phyloP scores from a whole-genome alignment of 441 rosid species.

The Pelargonium myrrhifolium region DNA sequence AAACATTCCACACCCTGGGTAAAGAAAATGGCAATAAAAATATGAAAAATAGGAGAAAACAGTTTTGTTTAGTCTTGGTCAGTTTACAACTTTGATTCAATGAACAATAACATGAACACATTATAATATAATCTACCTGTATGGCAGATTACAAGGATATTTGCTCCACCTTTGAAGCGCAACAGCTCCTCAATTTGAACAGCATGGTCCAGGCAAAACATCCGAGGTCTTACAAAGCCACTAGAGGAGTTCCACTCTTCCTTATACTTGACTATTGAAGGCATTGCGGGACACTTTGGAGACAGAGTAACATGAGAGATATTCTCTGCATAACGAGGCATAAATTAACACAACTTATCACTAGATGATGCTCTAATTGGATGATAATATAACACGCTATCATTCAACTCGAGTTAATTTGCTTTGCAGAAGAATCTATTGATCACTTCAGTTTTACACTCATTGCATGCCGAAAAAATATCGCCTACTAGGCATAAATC shows the following conservation, averaged over 20 bases:
- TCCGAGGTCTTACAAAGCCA: constrained; percentile 64
- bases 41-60: not conserved
- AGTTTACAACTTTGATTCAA: not conserved
- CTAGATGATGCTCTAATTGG: constrained; percentile 15
- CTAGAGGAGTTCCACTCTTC: constrained; percentile 49
- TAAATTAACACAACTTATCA: constrained; percentile 18
- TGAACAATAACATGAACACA: not conserved
- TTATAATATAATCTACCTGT: constrained; percentile 51
- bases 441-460: too few relatives aligned
- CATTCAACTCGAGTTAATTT: constrained; percentile 8
- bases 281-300: constrained; percentile 27
- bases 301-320: constrained; percentile 17
- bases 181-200: constrained; percentile 63
- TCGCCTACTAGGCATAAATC: too few relatives aligned
- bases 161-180: constrained; percentile 71
- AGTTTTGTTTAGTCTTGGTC: not conserved
- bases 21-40: not conserved
- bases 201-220: constrained; percentile 96
- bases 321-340: constrained; percentile 32
- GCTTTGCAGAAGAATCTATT: constrained; percentile 10
- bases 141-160: constrained; percentile 80
- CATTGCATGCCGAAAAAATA: too few relatives aligned
- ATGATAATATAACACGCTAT: constrained; percentile 14
- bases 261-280: constrained; percentile 19
- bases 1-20: not conserved